phyloP scores from a whole-genome alignment of 2,329 filamentous ascomycete species.

The Diaporthe ampelina region DNA sequence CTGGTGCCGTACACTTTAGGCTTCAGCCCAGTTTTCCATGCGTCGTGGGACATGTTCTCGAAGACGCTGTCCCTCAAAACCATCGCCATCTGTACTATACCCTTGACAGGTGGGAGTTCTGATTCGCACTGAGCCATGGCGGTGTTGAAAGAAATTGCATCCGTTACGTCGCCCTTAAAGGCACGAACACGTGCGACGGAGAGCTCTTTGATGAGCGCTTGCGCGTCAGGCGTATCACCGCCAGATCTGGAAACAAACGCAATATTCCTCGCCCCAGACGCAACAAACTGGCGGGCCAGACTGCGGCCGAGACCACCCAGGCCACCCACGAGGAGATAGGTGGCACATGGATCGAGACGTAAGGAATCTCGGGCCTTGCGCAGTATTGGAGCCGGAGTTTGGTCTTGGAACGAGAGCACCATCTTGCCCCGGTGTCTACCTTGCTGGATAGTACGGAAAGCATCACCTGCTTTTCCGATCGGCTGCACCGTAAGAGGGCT shows the following conservation, averaged over 20 bases:
- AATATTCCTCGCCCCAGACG: slow-evolving; percentile 24
- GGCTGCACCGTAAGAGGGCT: slow-evolving; percentile 39
- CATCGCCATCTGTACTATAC: slow-evolving; percentile 38
- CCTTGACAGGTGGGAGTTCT: slow-evolving; percentile 11
- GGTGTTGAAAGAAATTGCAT: neutral
- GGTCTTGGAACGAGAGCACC: slow-evolving; percentile 12
- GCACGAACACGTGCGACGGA: neutral
- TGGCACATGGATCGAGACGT: neutral
- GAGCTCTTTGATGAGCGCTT: neutral
- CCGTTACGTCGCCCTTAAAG: neutral
- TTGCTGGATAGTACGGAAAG: slow-evolving; percentile 55
- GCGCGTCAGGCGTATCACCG: neutral
- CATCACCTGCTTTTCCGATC: slow-evolving; percentile 43
- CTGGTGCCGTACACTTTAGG: slow-evolving; percentile 18
- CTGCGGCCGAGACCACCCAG: slow-evolving; percentile 32
- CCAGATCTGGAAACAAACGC: slow-evolving; percentile 34
- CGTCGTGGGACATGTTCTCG: slow-evolving; percentile 13
- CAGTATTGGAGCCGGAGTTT: slow-evolving; percentile 20
- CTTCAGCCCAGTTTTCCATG: neutral
- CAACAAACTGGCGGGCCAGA: slow-evolving; percentile 1
- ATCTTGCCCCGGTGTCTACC: slow-evolving; percentile 11
- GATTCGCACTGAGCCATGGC: neutral
- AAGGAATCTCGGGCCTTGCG: slow-evolving; percentile 8
- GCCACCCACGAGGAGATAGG: slow-evolving; percentile 26
- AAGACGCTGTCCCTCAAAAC: slow-evolving; percentile 19